These are phyloP conservation scores for Phialophora macrospora DNA, from an alignment of 2,329 filamentous ascomycete species.

Conservation along the genomic window DNA sequence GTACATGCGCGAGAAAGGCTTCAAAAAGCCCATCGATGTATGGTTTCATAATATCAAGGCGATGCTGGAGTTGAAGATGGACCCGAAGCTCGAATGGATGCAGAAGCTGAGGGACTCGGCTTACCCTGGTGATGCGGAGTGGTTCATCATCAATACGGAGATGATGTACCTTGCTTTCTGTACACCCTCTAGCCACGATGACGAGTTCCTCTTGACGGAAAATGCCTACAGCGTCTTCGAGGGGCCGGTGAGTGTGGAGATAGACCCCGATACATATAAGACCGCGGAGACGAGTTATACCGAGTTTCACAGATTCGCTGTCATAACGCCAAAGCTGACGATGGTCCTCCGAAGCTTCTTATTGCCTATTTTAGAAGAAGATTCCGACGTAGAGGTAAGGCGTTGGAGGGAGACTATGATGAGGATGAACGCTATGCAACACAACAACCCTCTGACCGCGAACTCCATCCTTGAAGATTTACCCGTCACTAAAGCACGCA, in stretches of 20 bases:
- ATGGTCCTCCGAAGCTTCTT: conserved; percentile 33
- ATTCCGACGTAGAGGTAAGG: conserved; percentile 5
- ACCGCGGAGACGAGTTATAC: conserved; percentile 18
- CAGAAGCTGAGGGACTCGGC: conserved; percentile 37
- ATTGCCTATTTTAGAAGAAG: conserved; percentile 18
- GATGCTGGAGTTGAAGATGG: conserved; percentile 44
- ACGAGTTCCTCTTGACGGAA: conserved; percentile 46
- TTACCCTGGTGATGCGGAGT: conserved; percentile 43
- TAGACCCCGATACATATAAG: neutral
- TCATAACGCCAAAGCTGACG: conserved; percentile 34
- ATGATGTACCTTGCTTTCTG: conserved; percentile 43
- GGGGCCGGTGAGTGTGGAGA: conserved; percentile 35
- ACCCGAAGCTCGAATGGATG: conserved; percentile 41
- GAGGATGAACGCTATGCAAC: neutral
- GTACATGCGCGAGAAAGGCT: conserved; percentile 44
- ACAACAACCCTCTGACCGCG: neutral
- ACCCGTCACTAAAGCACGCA: conserved; percentile 1
- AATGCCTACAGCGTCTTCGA: conserved; percentile 44
- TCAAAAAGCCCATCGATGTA: conserved; percentile 43
- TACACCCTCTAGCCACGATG: conserved; percentile 37
- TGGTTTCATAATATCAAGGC: conserved; percentile 45
- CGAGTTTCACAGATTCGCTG: conserved; percentile 34
- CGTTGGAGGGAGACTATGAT: neutral
- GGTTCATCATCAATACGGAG: conserved; percentile 42
- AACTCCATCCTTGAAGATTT: conserved; percentile 1